These are phyloP conservation scores for Ophiostoma tasmaniense DNA, from an alignment of 2,329 filamentous ascomycete species.

Conservation along the genomic window DNA sequence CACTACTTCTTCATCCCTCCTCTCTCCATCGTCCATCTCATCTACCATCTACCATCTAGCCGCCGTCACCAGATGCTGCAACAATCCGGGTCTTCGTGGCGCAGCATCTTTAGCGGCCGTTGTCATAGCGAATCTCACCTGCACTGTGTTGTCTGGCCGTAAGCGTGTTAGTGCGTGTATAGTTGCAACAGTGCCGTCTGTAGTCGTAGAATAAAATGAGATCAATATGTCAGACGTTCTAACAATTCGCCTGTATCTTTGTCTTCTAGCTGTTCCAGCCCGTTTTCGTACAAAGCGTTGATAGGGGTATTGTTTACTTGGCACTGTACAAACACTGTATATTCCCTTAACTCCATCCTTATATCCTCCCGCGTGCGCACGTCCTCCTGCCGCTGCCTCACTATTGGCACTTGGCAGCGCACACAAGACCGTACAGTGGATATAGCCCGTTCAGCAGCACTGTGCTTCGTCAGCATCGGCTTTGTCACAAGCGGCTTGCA, in stretches of 20 bases:
- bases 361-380: neutral
- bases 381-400: neutral
- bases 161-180: neutral
- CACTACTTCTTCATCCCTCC: neutral
- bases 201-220: neutral
- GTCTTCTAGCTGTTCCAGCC: neutral
- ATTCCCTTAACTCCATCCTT: neutral
- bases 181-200: neutral
- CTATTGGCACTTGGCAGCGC: neutral
- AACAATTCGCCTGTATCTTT: neutral
- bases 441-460: neutral
- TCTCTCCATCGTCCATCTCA: neutral
- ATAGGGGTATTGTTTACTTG: neutral
- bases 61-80: neutral
- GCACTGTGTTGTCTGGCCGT: neutral
- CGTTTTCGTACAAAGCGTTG: neutral
- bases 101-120: constrained; percentile 13
- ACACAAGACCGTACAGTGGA: neutral
- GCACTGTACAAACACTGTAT: neutral
- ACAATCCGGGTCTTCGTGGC: constrained; percentile 6
- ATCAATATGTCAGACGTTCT: neutral
- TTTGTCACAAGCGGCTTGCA: too few relatives aligned
- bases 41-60: neutral
- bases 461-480: neutral
- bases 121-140: constrained; percentile 1